Evolutionary conservation across 2,329 filamentous ascomycete genomes (phyloP), one percentile per base, ranked within the genome.

Genomic region (Ustilaginoidea virens): DNA sequence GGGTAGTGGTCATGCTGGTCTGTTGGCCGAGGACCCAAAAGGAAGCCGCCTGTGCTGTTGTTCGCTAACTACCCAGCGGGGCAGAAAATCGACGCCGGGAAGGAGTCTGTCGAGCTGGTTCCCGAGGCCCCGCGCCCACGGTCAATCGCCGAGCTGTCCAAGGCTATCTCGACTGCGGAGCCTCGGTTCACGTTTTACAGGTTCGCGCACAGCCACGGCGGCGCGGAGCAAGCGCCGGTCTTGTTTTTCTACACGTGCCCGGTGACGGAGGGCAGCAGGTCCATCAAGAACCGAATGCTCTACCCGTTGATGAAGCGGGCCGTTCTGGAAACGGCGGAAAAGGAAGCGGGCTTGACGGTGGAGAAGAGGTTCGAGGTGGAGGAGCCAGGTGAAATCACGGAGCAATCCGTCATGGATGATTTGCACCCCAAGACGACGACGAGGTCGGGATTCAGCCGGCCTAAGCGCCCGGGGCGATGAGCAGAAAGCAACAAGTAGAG

Each of bases 201-300:
- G 17, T 80, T 74, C 49, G 58, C 52, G 9, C 66, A 77, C 44
- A 64, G 65, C 23, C 55, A 71, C 36, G 54, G 59, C 18, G 70
- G 69, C 14, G 37, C 46, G 25, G 53, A 65, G 34, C 56, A 61
- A 29, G 65, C 60, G 31, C 70, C 74, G 3, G 58, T 87, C 27
- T 61, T 87, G 5, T 90, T 90, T 58, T 73, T 90, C 47, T 87
- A 85, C 56, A 87, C 80, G 5, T 85, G 80, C 49, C 82, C 82
- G 1, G 58, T 66, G 6, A 64, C 75, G 4, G 56, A 68, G 0
- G 67, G 60, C 17, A 71, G 65, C 29, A 80, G 74, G 54, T 60
- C 68, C 29, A 80, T 90, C 58, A 86, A 82, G 58, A 77, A 80
- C 54, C 66, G 80, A 38, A 92, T 92, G 82, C 54, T 90, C 45